Evolutionary conservation across 805 yeast species (phyloP).

Genomic region (Phaffomyces thermotolerans): DNA sequence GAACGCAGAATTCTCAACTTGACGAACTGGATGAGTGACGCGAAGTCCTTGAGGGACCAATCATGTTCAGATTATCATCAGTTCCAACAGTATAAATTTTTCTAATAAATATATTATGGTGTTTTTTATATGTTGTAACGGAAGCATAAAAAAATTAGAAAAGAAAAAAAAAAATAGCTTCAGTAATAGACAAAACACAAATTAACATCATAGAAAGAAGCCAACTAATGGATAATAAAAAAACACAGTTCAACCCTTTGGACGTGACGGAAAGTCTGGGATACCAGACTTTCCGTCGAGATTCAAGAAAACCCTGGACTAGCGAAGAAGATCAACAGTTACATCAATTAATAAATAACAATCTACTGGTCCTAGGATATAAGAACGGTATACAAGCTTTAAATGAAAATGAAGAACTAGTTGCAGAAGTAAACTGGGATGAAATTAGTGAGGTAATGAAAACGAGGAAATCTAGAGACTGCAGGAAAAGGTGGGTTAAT

Average conservation of each 20-base stretch:
- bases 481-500: conserved; percentile 81
- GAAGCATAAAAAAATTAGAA: not conserved
- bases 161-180: not conserved
- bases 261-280: conserved; percentile 65
- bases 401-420: conserved; percentile 21
- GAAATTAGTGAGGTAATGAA: conserved; percentile 39
- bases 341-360: conserved; percentile 33
- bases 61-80: conserved; percentile 1
- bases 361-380: conserved; percentile 28
- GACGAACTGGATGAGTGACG: conserved; percentile 56
- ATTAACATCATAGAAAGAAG: not conserved
- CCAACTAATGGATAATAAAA: conserved; percentile 13
- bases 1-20: conserved; percentile 65
- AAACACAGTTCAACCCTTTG: conserved; percentile 30
- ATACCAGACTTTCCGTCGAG: conserved; percentile 62
- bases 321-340: conserved; percentile 63
- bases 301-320: conserved; percentile 64
- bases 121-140: not conserved
- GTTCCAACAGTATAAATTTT: conserved; percentile 1
- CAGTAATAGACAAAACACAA: too few species aligned
- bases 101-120: not conserved
- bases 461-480: conserved; percentile 68
- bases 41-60: conserved; percentile 12
- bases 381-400: conserved; percentile 28
- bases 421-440: conserved; percentile 52